These are phyloP conservation scores for Glomus cerebriforme DNA, from an alignment of 192 early-diverging fungal genomes.

Conservation along the genomic window DNA sequence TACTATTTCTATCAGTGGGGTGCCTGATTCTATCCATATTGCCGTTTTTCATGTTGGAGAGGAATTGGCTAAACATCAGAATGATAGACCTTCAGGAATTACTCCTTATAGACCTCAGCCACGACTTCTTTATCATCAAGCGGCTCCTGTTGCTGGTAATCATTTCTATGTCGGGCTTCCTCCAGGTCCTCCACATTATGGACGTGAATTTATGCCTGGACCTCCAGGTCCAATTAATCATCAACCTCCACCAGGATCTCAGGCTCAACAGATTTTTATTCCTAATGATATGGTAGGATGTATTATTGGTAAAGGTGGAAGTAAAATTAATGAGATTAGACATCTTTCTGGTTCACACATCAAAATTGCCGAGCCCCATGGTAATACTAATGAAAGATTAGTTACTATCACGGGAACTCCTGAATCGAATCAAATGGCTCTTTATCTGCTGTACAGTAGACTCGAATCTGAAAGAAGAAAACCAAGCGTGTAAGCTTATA, in stretches of 20 bases:
- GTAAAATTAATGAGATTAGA: slow-evolving; percentile 80
- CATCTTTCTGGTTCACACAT: slow-evolving; percentile 81
- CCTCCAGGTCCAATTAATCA: slow-evolving; percentile 30
- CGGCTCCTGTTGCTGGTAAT: slow-evolving; percentile 19
- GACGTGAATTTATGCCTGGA: slow-evolving; percentile 45
- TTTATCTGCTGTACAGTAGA: slow-evolving; percentile 86
- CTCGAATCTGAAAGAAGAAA: slow-evolving; percentile 79
- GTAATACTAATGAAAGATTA: slow-evolving; percentile 71
- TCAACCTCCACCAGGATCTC: slow-evolving; percentile 41
- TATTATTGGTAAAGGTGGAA: slow-evolving; percentile 93
- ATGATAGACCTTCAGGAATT: slow-evolving; percentile 62
- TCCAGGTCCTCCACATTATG: slow-evolving; percentile 43
- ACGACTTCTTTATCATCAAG: slow-evolving; percentile 39
- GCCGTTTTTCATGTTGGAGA: slow-evolving; percentile 83
- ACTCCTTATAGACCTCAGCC: slow-evolving; percentile 73
- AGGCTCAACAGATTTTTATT: slow-evolving; percentile 64
- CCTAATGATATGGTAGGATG: slow-evolving; percentile 78
- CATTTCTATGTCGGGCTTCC: slow-evolving; percentile 40
- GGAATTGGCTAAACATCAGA: slow-evolving; percentile 67
- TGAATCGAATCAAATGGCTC: slow-evolving; percentile 88
- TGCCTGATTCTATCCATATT: slow-evolving; percentile 79
- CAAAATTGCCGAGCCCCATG: slow-evolving; percentile 80
- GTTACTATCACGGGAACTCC: slow-evolving; percentile 89
- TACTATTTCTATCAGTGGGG: slow-evolving; percentile 81
- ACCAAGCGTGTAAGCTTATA: slow-evolving; percentile 29